Base-by-base conservation (phyloP, 441 rosid species). In the Sinapis alba region DNA sequence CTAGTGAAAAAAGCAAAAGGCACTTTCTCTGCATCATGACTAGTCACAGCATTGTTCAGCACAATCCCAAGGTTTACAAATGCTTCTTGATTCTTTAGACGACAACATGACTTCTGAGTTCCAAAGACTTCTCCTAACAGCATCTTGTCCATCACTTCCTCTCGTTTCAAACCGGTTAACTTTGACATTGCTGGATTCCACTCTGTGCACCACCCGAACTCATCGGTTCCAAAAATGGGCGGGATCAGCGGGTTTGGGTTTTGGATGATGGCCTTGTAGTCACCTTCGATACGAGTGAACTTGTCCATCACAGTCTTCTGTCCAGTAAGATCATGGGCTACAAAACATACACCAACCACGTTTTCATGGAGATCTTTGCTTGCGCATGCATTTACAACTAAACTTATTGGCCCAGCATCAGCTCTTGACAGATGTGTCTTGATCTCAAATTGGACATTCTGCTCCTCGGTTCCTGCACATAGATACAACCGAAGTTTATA, bases 151-250 rank as follows among this genome's bases (percentile, higher is more conserved):
- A 94, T 62, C 23, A 94, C 93, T 76, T 92, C 93, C 71, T 92
- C 97, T 54, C 98, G 86, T 57, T 84, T 88, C 89, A 93, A 87
- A 60, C 97, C 98, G 4, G 90, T 92, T 80, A 94, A 63, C 72
- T 87, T 90, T 50, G 80, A 79, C 97, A 94, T 94, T 6, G 97
- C 92, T 7, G 88, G 86, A 80, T 94, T 94, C 98, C 98, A 94
- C 84, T 94, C 97, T 0, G 95, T 90, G 81, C 98, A 94, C 97
- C 97, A 92, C 15, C 98, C 98, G 19, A 92, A 90, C 71, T 91
- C 97, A 70, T 94, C 98, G 0, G 86, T 80, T 16, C 97, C 97
- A 68, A 94, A 94, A 59, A 94, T 89, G 47, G 98, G 97, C 7
- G 98, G 98, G 63, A 94, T 94, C 81, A 94, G 79, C 8, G 97